A percentile compares a stretch with the other conserved stretches of the same genome.
These are phyloP conservation scores for Parmelia sp. DNA, from an alignment of 495 filamentous ascomycete genomes.

Conservation along the genomic window DNA sequence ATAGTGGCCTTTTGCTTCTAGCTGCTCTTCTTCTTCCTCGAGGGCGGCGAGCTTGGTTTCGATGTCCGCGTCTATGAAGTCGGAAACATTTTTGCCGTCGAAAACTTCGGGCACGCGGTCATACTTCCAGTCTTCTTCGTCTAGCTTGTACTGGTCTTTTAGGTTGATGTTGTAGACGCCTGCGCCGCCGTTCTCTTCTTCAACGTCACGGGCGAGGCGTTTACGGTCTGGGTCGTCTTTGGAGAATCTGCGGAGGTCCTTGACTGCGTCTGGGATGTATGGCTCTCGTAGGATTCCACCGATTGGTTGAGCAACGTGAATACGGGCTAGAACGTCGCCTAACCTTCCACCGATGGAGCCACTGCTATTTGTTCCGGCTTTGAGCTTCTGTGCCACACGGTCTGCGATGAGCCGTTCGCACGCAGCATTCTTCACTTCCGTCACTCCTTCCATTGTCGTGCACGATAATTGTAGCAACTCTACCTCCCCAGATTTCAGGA, in stretches of 20 bases:
- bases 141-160: constrained; percentile 77
- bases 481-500: constrained; percentile 78
- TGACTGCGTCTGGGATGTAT: constrained; percentile 83
- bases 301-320: constrained; percentile 90
- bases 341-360: constrained; percentile 70
- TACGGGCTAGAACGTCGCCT: constrained; percentile 82
- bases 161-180: constrained; percentile 94
- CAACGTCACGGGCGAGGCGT: constrained; percentile 74
- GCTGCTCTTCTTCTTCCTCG: constrained; percentile 88
- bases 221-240: constrained; percentile 78
- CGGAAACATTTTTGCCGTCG: constrained; percentile 93
- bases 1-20: constrained; percentile 82
- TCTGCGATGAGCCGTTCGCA: constrained; percentile 90
- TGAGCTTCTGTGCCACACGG: constrained; percentile 89
- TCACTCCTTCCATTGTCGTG: constrained; percentile 90
- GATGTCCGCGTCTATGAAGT: constrained; percentile 95
- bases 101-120: constrained; percentile 91
- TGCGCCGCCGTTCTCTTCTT: constrained; percentile 87
- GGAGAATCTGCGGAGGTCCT: constrained; percentile 76
- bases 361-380: constrained; percentile 70
- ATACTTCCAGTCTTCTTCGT: constrained; percentile 84
- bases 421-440: constrained; percentile 86
- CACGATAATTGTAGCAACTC: constrained; percentile 89
- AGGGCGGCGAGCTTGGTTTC: constrained; percentile 82
- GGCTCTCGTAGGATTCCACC: constrained; percentile 69